These are phyloP conservation scores for Leccinum broughii DNA, from an alignment of 768 basidiomycete species.

Conservation along the genomic window DNA sequence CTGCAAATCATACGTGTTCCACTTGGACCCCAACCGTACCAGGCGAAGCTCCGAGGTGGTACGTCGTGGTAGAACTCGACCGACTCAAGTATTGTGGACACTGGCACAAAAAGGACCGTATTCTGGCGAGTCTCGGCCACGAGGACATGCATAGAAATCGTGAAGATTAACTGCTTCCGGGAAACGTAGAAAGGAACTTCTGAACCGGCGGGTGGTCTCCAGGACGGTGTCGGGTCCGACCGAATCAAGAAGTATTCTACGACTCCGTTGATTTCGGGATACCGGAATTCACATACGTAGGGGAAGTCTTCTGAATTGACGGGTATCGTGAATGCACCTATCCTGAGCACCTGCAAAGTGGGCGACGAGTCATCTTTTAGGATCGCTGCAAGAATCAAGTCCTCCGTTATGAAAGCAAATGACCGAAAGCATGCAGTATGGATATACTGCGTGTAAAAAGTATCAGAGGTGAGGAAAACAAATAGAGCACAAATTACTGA, in stretches of 20 bases:
- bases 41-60: slow-evolving; percentile 18
- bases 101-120: slow-evolving; percentile 32
- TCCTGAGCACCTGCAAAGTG: slow-evolving; percentile 21
- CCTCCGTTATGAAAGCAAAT: slow-evolving; percentile 37
- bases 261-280: slow-evolving; percentile 21
- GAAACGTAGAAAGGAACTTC: slow-evolving; percentile 25
- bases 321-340: slow-evolving; percentile 10
- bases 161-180: slow-evolving; percentile 33
- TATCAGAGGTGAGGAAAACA: slow-evolving; percentile 1
- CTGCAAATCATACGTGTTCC: slow-evolving; percentile 31
- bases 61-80: slow-evolving; percentile 16
- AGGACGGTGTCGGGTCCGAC: slow-evolving; percentile 35
- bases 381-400: slow-evolving; percentile 26
- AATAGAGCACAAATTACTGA: slow-evolving; percentile 16
- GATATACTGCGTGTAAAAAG: slow-evolving; percentile 20
- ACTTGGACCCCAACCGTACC: slow-evolving; percentile 36
- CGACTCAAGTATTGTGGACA: slow-evolving; percentile 31
- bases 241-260: slow-evolving; percentile 30
- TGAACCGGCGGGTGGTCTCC: slow-evolving; percentile 15
- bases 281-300: slow-evolving; percentile 29
- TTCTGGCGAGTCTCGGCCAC: slow-evolving; percentile 9
- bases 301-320: slow-evolving; percentile 13
- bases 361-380: slow-evolving; percentile 5
- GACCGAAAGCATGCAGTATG: slow-evolving; percentile 26
- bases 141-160: slow-evolving; percentile 26